Percentiles rank a stretch among this genome's conserved stretches.
Conservation (phyloP, 148 eudicot species). For the Chenopodium album region DNA sequence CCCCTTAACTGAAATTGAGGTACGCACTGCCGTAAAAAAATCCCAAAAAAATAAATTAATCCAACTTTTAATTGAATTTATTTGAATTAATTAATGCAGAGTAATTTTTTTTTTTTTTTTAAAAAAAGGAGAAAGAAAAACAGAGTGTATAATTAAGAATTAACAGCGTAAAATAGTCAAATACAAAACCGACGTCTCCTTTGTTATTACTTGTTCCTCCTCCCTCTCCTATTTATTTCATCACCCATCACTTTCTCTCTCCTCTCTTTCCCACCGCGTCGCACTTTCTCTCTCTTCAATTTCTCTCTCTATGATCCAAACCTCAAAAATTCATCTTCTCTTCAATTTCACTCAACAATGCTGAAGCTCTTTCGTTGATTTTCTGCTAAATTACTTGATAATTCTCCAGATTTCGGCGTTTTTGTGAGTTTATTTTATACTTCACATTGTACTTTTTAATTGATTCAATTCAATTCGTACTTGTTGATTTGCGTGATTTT, state of each 20-base stretch:
- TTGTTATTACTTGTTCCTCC: not conserved
- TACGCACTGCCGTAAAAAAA: no score
- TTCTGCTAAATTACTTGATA: not conserved
- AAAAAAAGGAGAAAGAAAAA: not conserved
- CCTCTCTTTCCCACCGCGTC: constrained; percentile 15
- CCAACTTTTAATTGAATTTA: no score
- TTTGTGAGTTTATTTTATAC: constrained; percentile 19
- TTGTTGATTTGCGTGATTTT: constrained; percentile 6
- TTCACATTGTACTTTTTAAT: not conserved
- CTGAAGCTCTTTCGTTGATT: constrained; percentile 21
- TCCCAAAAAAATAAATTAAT: no score
- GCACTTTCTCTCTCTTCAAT: not conserved
- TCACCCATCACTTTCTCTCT: constrained; percentile 12
- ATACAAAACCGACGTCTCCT: constrained; percentile 23
- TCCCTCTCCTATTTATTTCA: not conserved
- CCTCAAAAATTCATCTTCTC: constrained; percentile 12
- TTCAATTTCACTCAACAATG: constrained; percentile 15
- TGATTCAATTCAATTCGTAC: not conserved
- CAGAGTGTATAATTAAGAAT: not conserved
- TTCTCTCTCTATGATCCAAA: constrained; percentile 26
- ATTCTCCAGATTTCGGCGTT: not conserved
- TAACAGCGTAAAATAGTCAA: constrained; percentile 18
- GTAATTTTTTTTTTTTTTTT: no score
- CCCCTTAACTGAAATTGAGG: not conserved
- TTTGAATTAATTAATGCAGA: no score